Conservation (phyloP, 2,329 filamentous ascomycete species). For the Penicillium sp. region DNA sequence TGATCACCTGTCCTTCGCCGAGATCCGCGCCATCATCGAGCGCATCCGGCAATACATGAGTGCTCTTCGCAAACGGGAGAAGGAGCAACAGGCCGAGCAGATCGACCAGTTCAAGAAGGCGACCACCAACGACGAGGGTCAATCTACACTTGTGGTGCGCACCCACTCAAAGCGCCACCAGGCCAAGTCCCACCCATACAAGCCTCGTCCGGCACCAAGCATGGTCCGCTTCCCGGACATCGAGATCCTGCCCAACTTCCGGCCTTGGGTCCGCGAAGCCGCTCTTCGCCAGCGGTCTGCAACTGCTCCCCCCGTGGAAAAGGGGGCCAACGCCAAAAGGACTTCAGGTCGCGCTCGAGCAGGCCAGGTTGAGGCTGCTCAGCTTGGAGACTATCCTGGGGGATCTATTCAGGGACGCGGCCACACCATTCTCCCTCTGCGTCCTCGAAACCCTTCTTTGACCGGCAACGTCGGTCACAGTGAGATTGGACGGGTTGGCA, state of each 20-base stretch:
- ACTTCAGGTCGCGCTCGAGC: too few species aligned
- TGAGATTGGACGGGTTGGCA: slow-evolving; percentile 2
- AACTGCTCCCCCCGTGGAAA: not conserved
- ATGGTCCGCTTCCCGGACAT: slow-evolving; percentile 39
- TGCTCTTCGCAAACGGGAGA: slow-evolving; percentile 5
- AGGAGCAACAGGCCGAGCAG: slow-evolving; percentile 2
- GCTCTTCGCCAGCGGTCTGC: slow-evolving; percentile 1
- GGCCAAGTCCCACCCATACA: not conserved
- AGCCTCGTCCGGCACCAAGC: not conserved
- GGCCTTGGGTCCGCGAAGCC: slow-evolving; percentile 16
- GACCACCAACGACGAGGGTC: not conserved
- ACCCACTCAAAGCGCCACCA: not conserved
- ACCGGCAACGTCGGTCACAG: too few species aligned
- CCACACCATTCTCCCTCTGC: not conserved
- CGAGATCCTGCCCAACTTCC: slow-evolving; percentile 41
- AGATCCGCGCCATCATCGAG: slow-evolving; percentile 31
- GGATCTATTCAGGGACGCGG: not conserved
- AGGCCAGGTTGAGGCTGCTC: too few species aligned
- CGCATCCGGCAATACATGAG: slow-evolving; percentile 26
- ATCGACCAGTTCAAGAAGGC: not conserved
- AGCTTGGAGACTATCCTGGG: too few species aligned
- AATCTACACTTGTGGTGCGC: not conserved
- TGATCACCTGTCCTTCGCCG: slow-evolving; percentile 28
- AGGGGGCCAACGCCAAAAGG: not conserved
- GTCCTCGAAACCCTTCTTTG: too few species aligned